Evolutionary conservation across 139 green algal genomes (phyloP), one percentile per base, ranked within the genome.

Genomic region (Asterochloris sp.): DNA sequence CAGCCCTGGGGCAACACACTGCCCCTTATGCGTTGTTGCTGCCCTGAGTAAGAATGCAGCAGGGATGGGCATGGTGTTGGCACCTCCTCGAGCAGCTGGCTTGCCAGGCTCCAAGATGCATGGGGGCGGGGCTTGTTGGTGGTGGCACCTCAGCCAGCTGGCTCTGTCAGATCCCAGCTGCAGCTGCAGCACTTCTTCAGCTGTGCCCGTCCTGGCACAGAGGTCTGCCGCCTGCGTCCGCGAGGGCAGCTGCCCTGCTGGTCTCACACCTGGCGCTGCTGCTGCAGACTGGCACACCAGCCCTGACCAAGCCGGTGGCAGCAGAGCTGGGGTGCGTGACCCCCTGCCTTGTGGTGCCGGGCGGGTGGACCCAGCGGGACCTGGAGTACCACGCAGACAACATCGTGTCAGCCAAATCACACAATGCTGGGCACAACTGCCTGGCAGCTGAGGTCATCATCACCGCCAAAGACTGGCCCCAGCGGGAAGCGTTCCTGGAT

Each of bases 311-410:
- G 84, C 81, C 75, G 60, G 85, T 97, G 15, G 89, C 83, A 10
- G 93, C 90, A 47, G 94, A 98, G 90, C 91, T 98, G 11, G 93
- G 94, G 38, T 96, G 93, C 80, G 88, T 97, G 9, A 97, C 94
- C 0, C 94, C 94, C 8, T 96, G 92, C 88, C 92, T 98, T 78
- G 88, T 98, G 63, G 85, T 94, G 13, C 94, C 94, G 0, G 88
- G 89, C 8, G 74, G 88, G 15, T 94, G 92, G 92, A 90, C 28
- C 54, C 38, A 90, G 16, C 68, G 79, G 0, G 94, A 97, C 81
- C 74, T 98, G 12, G 81, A 91, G 38, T 95, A 94, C 85, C 87
- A 95, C 61, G 94, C 94, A 0, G 76, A 85, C 61, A 87, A 76
- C 23, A 85, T 96, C 78, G 91, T 88, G 0, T 83, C 89, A 10